These are phyloP conservation scores for Zopfochytrium polystomum DNA, from an alignment of 371 early-diverging fungal genomes.

Conservation along the genomic window DNA sequence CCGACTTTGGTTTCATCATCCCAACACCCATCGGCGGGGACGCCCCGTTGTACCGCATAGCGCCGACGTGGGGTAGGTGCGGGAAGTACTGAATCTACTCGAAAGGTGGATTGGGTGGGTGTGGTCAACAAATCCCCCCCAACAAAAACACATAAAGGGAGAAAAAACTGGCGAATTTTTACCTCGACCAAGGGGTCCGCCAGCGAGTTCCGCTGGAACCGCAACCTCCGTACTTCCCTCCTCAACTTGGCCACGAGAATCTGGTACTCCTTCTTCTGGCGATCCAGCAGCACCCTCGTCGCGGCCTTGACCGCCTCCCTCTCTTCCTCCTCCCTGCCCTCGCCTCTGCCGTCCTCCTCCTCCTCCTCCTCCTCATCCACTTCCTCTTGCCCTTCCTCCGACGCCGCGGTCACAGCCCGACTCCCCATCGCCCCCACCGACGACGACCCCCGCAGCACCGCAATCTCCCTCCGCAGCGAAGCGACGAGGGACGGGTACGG, in stretches of 20 bases:
- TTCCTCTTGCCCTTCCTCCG: constrained; percentile 17
- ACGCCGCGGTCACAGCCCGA: constrained; percentile 22
- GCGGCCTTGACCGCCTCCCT: too few relatives aligned
- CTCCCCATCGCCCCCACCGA: constrained; percentile 24
- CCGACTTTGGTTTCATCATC: constrained; percentile 30
- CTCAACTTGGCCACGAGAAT: constrained; percentile 38
- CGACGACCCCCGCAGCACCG: constrained; percentile 15
- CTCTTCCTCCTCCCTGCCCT: too few relatives aligned
- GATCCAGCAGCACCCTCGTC: constrained; percentile 34
- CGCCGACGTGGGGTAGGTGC: constrained; percentile 33
- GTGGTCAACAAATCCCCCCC: too few relatives aligned
- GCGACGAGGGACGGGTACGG: too few relatives aligned
- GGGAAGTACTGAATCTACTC: constrained; percentile 37
- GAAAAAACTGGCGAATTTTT: too few relatives aligned
- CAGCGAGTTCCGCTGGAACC: constrained; percentile 42
- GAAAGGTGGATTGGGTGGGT: background rate
- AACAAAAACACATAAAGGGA: too few relatives aligned
- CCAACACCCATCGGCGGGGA: constrained; percentile 36
- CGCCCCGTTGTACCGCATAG: constrained; percentile 24
- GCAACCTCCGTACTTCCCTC: constrained; percentile 36
- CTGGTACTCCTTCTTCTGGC: constrained; percentile 46
- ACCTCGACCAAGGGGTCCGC: constrained; percentile 43
- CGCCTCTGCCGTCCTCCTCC: too few relatives aligned
- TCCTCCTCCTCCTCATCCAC: too few relatives aligned
- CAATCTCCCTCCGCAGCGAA: constrained; percentile 24